These are phyloP conservation scores for Dactylellina parvicollis DNA, from an alignment of 2,329 filamentous ascomycete species.

Conservation along the genomic window DNA sequence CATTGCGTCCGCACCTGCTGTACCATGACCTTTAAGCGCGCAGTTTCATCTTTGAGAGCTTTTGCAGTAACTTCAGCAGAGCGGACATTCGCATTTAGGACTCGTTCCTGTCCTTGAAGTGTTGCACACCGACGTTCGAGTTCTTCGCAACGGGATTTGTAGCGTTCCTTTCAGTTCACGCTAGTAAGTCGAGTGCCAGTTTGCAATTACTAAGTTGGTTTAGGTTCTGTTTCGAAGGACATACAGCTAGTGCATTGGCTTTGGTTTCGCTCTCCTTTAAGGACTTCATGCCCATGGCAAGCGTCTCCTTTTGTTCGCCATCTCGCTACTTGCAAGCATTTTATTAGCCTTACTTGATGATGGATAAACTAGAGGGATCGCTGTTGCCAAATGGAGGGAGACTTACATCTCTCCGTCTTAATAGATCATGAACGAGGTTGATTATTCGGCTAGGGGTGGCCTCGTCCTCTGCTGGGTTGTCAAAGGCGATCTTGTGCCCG, in stretches of 20 bases:
- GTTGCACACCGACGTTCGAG: conserved; percentile 68
- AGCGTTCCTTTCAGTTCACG: conserved; percentile 63
- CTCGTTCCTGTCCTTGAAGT: conserved; percentile 75
- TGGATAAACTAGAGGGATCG: neutral
- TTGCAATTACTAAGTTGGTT: conserved; percentile 39
- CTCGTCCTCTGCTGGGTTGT: conserved; percentile 72
- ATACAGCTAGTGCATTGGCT: conserved; percentile 53
- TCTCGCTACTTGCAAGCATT: conserved; percentile 72
- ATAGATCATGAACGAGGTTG: conserved; percentile 91
- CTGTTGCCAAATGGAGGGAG: neutral
- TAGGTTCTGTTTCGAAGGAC: conserved; percentile 22
- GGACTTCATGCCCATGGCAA: conserved; percentile 79
- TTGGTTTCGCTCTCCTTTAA: conserved; percentile 74
- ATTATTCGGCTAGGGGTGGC: conserved; percentile 78
- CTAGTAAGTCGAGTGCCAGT: conserved; percentile 39
- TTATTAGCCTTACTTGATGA: conserved; percentile 3
- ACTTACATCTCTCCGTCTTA: conserved; percentile 85
- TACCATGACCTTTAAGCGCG: conserved; percentile 79
- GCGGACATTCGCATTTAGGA: conserved; percentile 75
- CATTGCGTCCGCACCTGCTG: conserved; percentile 86
- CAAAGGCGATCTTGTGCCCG: conserved; percentile 83
- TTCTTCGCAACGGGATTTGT: conserved; percentile 68
- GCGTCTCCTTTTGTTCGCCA: conserved; percentile 83
- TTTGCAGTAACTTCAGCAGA: conserved; percentile 78
- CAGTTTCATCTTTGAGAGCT: conserved; percentile 83